Evolutionary conservation across 2,329 filamentous ascomycete genomes (phyloP).

Genomic region (Pleomassaria siparia): DNA sequence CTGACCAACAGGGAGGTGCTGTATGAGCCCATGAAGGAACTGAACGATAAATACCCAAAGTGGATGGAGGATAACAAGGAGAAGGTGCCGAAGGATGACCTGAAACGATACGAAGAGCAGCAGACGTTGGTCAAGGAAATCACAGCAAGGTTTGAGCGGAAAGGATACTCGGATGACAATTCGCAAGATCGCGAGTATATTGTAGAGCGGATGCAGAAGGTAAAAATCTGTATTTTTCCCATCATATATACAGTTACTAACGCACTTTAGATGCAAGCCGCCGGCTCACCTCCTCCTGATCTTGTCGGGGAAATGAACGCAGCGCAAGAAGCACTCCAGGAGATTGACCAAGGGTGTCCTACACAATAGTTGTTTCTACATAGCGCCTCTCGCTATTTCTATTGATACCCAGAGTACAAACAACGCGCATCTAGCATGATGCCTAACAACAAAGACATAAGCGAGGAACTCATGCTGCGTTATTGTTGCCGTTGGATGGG

Average conservation of each 20-base stretch:
- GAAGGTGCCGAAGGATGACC: conserved; percentile 66
- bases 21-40: conserved; percentile 98
- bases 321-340: conserved; percentile 67
- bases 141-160: conserved; percentile 82
- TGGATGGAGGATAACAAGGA: conserved; percentile 82
- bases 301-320: conserved; percentile 87
- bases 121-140: conserved; percentile 80
- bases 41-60: conserved; percentile 85
- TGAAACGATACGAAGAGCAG: conserved; percentile 80
- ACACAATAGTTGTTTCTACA: conserved; percentile 54
- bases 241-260: conserved; percentile 7
- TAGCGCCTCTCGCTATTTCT: conserved; percentile 8
- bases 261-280: conserved; percentile 82
- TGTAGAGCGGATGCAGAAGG: conserved; percentile 97
- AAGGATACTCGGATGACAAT: conserved; percentile 79
- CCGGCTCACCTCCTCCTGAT: conserved; percentile 86
- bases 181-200: conserved; percentile 84
- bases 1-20: conserved; percentile 97
- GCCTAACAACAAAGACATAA: neutral
- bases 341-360: conserved; percentile 62
- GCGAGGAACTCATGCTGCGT: neutral
- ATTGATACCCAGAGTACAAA: conserved; percentile 26
- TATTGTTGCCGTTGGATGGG: neutral
- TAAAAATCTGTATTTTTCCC: conserved; percentile 41
- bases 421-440: neutral